Evolutionary conservation across 1,139 yeast species (phyloP), one percentile per base, ranked within the genome.

Genomic region (Geotrichum australiense): DNA sequence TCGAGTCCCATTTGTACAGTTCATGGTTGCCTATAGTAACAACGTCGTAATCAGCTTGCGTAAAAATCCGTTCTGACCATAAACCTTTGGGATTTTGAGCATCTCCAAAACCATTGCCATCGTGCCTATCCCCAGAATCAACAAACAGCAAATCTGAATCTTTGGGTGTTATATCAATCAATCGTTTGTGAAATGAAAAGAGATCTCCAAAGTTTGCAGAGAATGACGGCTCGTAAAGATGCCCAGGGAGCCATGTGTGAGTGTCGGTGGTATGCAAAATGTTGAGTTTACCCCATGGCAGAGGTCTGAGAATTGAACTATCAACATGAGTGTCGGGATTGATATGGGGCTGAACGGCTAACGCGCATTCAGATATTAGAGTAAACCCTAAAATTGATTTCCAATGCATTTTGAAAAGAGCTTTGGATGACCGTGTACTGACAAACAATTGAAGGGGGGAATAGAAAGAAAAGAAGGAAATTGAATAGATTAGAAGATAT

Each of bases 161-260:
- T 3, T 63, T 66, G 68, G 0, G 86, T 76, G 19, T 63, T 57
- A 16, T 35, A 42, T 32, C 66, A 63, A 57, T 85, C 59, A 42
- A 74, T 76, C 11, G 7, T 20, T 61, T 52, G 1, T 76, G 64
- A 54, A 91, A 87, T 0, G 93, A 79, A 2, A 83, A 58, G 50
- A 83, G 85, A 56, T 91, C 95, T 7, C 97, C 98, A 96, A 96
- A 91, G 58, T 86, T 84, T 6, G 85, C 94, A 35, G 80, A 73
- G 59, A 80, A 91, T 47, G 73, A 75, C 22, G 73, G 70, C 59
- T 87, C 96, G 50, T 78, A 76, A 30, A 74, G 52, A 62, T 89
- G 97, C 0, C 97, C 96, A 4, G 89, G 77, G 48, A 82, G 75
- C 97, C 97, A 91, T 0, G 69, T 67, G 59, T 91, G 98, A 2